A percentile compares a stretch with the other conserved stretches of the same genome.
These are phyloP conservation scores for Pezizomycotina sp. DNA, from an alignment of 2,329 filamentous ascomycete genomes.

Conservation along the genomic window DNA sequence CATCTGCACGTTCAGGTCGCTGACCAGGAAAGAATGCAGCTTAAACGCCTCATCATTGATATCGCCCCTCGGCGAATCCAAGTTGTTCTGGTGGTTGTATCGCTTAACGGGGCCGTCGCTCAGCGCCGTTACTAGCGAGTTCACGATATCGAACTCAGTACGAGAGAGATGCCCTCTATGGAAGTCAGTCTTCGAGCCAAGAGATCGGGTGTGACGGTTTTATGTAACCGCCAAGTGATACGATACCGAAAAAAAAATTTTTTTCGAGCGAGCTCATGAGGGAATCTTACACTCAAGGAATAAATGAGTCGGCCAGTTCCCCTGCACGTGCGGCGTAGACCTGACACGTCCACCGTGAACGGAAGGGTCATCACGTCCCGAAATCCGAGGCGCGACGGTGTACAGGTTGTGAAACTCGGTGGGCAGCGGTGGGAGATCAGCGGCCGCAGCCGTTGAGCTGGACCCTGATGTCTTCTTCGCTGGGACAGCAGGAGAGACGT, in stretches of 20 bases:
- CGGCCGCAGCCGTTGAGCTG: slow-evolving; percentile 13
- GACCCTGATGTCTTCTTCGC: slow-evolving; percentile 10
- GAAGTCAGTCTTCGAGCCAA: slow-evolving; percentile 36
- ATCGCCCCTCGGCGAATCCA: no score
- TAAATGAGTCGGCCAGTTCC: slow-evolving; percentile 84
- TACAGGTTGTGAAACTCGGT: slow-evolving; percentile 76
- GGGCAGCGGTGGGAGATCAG: slow-evolving; percentile 55
- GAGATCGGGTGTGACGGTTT: slow-evolving; percentile 34
- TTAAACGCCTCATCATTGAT: slow-evolving; percentile 25
- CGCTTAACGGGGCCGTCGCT: slow-evolving; percentile 2
- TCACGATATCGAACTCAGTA: slow-evolving; percentile 28
- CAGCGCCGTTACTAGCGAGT: slow-evolving; percentile 5
- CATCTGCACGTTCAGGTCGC: slow-evolving; percentile 57
- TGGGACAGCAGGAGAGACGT: slow-evolving; percentile 25
- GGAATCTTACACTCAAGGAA: slow-evolving; percentile 73
- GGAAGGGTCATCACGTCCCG: slow-evolving; percentile 62
- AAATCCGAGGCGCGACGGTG: slow-evolving; percentile 60
- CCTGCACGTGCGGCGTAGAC: slow-evolving; percentile 64
- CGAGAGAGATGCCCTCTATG: slow-evolving; percentile 40
- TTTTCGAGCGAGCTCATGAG: neutral
- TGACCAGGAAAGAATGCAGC: slow-evolving; percentile 55
- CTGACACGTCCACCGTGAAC: slow-evolving; percentile 75
- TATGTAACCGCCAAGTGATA: slow-evolving; percentile 2
- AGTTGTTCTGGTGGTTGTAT: slow-evolving; percentile 7
- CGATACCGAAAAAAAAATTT: slow-evolving; percentile 4